phyloP scores from a whole-genome alignment of 345 rosid genomes.

The sweet orange (Citrus sinensis) region DNA sequence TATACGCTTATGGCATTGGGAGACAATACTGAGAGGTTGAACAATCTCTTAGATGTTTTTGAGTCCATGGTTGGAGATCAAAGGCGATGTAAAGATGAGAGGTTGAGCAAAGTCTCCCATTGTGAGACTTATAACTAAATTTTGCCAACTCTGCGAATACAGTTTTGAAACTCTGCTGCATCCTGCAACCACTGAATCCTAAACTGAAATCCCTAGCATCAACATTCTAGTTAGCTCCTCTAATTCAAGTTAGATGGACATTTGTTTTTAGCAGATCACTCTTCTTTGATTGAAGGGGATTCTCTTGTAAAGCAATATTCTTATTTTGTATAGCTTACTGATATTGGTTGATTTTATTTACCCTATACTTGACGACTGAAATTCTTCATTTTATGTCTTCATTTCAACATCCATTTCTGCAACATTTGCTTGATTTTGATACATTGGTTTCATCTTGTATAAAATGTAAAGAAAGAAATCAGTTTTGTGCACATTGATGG shows the following conservation, averaged over 20 bases:
- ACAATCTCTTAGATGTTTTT: slow-evolving; percentile 65
- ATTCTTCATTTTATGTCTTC: background rate
- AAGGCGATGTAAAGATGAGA: slow-evolving; percentile 61
- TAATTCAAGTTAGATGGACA: background rate
- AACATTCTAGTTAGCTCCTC: background rate
- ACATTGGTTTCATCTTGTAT: background rate
- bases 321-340: background rate
- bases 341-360: background rate
- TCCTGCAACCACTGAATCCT: background rate
- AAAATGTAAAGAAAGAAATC: background rate
- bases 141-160: background rate
- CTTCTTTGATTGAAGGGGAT: background rate
- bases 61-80: slow-evolving; percentile 80
- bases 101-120: slow-evolving; percentile 26
- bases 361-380: background rate
- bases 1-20: slow-evolving; percentile 60
- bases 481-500: background rate
- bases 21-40: slow-evolving; percentile 44
- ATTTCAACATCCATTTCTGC: background rate
- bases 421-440: background rate
- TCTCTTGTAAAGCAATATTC: background rate
- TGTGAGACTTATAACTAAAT: background rate
- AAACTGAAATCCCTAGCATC: background rate
- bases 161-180: background rate
- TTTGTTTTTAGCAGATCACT: background rate